A percentile compares a stretch with the other conserved stretches of the same genome.
These are phyloP conservation scores for Coemansia sp. DNA, from an alignment of 192 early-diverging fungal species.

Conservation along the genomic window DNA sequence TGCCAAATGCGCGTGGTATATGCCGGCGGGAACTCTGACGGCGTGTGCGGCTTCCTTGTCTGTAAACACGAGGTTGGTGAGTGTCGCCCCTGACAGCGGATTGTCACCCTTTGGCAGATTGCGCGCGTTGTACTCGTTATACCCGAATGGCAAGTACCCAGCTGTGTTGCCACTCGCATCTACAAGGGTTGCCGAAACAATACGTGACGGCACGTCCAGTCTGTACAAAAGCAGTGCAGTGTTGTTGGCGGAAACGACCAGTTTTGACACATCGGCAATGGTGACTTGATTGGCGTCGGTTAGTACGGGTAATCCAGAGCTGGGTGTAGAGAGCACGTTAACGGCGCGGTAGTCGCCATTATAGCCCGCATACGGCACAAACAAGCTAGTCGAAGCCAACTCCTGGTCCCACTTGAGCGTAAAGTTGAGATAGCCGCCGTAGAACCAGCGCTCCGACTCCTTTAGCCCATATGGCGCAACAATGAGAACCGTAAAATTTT, in stretches of 20 bases:
- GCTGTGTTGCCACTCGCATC: slow-evolving; percentile 13
- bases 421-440: slow-evolving; percentile 49
- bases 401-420: slow-evolving; percentile 30
- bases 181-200: slow-evolving; percentile 19
- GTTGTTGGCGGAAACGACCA: slow-evolving; percentile 9
- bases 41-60: slow-evolving; percentile 12
- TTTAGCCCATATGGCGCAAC: slow-evolving; percentile 33
- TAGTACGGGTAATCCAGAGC: slow-evolving; percentile 16
- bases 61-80: slow-evolving; percentile 13
- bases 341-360: slow-evolving; percentile 44
- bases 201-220: slow-evolving; percentile 30
- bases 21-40: slow-evolving; percentile 27
- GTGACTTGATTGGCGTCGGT: slow-evolving; percentile 2
- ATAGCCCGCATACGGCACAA: slow-evolving; percentile 52
- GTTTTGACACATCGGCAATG: slow-evolving; percentile 14
- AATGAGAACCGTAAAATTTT: slow-evolving; percentile 20
- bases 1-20: slow-evolving; percentile 29
- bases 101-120: slow-evolving; percentile 16
- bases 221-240: neutral
- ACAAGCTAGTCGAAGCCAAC: neutral
- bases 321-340: slow-evolving; percentile 20
- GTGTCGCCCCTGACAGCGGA: neutral
- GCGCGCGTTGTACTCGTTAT: slow-evolving; percentile 11
- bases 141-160: slow-evolving; percentile 36
- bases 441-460: slow-evolving; percentile 49